A percentile compares a stretch with the other conserved stretches of the same genome.
These are phyloP conservation scores for Lasiosphaeria miniovina DNA, from an alignment of 495 filamentous ascomycete species.

Conservation along the genomic window DNA sequence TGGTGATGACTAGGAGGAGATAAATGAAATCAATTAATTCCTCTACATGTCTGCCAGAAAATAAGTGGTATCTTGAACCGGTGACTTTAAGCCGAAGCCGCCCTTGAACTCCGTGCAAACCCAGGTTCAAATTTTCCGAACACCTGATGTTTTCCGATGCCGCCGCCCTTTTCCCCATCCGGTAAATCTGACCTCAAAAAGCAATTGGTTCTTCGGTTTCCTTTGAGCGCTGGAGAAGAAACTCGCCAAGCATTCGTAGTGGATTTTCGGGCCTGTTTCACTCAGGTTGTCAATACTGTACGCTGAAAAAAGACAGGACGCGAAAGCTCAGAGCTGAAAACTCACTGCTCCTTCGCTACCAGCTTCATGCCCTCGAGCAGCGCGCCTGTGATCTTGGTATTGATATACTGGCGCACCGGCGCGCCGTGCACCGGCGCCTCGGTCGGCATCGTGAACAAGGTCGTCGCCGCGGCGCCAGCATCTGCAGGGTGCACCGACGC, in stretches of 20 bases:
- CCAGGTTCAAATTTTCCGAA: background rate
- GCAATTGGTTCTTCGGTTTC: slow-evolving; percentile 56
- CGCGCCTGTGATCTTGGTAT: slow-evolving; percentile 78
- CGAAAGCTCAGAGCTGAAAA: slow-evolving; percentile 14
- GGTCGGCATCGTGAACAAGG: slow-evolving; percentile 44
- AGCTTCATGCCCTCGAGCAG: slow-evolving; percentile 91
- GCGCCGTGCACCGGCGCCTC: slow-evolving; percentile 69
- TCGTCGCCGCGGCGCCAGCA: slow-evolving; percentile 18
- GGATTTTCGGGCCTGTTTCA: slow-evolving; percentile 70
- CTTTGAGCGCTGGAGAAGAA: slow-evolving; percentile 73
- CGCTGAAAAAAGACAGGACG: background rate
- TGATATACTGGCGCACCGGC: slow-evolving; percentile 84
- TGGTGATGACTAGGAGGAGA: background rate
- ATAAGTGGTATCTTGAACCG: slow-evolving; percentile 9
- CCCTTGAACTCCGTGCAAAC: slow-evolving; percentile 1
- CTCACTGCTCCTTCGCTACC: slow-evolving; percentile 78
- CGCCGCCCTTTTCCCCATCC: background rate
- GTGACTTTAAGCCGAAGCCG: background rate
- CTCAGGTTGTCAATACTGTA: background rate
- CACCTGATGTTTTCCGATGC: background rate
- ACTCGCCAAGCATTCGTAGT: slow-evolving; percentile 81
- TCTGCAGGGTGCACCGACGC: slow-evolving; percentile 50
- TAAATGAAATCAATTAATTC: slow-evolving; percentile 2
- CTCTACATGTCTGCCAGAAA: background rate
- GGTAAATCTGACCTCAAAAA: background rate